phyloP scores from a whole-genome alignment of 2,329 filamentous ascomycete species.

The Sporothrix protearum region DNA sequence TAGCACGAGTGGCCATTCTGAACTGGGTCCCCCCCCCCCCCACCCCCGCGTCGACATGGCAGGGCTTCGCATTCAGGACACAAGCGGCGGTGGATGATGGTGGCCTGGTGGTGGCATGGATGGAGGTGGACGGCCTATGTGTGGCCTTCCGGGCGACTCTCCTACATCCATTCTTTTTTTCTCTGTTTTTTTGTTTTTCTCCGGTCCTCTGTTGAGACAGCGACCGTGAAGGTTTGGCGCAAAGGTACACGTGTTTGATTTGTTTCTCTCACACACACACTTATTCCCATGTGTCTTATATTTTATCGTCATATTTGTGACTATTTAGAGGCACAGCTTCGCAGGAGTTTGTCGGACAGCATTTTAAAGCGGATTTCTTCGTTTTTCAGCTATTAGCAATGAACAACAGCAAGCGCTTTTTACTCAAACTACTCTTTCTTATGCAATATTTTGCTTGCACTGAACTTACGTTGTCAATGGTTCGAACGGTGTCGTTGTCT shows the following conservation, averaged over 20 bases:
- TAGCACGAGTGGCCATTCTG: not conserved
- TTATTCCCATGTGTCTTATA: not conserved
- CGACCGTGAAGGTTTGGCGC: conserved; percentile 11
- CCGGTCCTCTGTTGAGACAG: conserved; percentile 10
- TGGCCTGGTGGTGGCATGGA: not conserved
- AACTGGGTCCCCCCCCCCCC: not conserved
- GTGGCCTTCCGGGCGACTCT: not conserved
- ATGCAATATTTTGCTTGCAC: not conserved
- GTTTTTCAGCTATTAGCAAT: not conserved
- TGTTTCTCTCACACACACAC: not conserved
- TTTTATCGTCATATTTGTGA: too few species aligned
- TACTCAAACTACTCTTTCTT: not conserved
- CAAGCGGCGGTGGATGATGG: not conserved
- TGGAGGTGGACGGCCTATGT: not conserved
- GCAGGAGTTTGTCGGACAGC: not conserved
- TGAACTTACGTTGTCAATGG: not conserved
- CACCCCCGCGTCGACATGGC: too few species aligned
- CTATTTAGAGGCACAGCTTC: not conserved
- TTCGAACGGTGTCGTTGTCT: not conserved
- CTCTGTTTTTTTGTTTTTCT: not conserved
- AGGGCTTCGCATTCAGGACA: not conserved
- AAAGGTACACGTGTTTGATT: conserved; percentile 1
- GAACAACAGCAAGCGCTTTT: not conserved
- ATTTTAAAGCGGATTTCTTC: not conserved
- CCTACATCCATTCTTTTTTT: not conserved